phyloP scores from a whole-genome alignment of 2,329 filamentous ascomycete species.

The Fusarium stilboides region DNA sequence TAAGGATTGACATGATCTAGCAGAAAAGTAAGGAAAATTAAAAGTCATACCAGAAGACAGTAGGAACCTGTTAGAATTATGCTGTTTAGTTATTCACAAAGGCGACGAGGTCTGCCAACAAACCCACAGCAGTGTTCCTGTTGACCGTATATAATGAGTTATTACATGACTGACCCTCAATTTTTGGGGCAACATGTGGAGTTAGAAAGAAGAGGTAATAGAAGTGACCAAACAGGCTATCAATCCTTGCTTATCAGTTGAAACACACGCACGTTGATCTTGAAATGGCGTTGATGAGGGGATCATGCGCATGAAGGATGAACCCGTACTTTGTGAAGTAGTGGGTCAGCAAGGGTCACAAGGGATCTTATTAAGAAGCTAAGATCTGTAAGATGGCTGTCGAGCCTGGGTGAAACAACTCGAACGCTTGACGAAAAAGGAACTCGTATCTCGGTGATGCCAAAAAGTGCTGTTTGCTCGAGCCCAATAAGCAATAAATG shows the following conservation, averaged over 20 bases:
- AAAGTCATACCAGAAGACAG: too few relatives aligned
- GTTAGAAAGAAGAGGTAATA: neutral
- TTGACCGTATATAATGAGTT: neutral
- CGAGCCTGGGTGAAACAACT: neutral
- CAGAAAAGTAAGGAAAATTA: too few relatives aligned
- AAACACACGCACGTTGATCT: constrained; percentile 7
- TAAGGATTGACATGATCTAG: neutral
- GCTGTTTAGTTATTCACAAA: too few relatives aligned
- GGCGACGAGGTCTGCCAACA: too few relatives aligned
- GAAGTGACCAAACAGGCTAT: neutral
- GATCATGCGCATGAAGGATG: constrained; percentile 28
- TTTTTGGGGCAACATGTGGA: neutral
- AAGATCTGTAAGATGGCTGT: constrained; percentile 2
- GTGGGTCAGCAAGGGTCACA: constrained; percentile 28
- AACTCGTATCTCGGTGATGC: neutral
- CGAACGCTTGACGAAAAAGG: neutral
- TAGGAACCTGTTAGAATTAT: too few relatives aligned
- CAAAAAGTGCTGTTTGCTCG: too few relatives aligned
- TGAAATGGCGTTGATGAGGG: constrained; percentile 13
- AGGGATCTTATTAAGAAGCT: constrained; percentile 20
- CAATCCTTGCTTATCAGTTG: neutral
- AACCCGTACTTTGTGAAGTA: constrained; percentile 1
- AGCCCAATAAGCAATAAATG: neutral
- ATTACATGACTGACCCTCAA: neutral
- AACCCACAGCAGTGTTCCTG: too few relatives aligned